Evolutionary conservation across 768 basidiomycete genomes (phyloP).

Genomic region (Suillus spraguei): DNA sequence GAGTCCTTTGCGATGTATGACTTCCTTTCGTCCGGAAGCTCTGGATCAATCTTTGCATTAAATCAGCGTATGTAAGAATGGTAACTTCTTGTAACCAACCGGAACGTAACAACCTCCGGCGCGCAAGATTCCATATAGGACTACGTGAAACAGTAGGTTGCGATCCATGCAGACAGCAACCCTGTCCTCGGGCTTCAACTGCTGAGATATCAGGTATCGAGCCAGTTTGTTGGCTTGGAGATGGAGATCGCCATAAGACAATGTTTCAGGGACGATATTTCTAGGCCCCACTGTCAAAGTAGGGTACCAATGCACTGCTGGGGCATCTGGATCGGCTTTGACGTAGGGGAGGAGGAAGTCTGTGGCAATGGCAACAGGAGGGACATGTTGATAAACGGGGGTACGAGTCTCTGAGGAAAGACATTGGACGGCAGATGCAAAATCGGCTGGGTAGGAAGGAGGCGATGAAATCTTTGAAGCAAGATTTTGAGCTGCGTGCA

Average conservation of each 20-base stretch:
- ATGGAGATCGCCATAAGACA: constrained; percentile 39
- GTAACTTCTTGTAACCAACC: constrained; percentile 29
- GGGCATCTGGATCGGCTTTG: constrained; percentile 16
- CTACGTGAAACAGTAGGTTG: constrained; percentile 42
- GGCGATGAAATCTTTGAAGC: constrained; percentile 15
- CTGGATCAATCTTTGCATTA: constrained; percentile 48
- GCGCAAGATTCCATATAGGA: constrained; percentile 46
- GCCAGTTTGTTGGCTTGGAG: constrained; percentile 42
- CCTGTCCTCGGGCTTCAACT: constrained; percentile 40
- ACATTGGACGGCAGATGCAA: constrained; percentile 23
- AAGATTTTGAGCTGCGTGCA: constrained; percentile 10
- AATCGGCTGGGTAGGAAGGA: constrained; percentile 14
- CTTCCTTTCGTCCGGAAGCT: constrained; percentile 48
- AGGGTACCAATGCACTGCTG: constrained; percentile 28
- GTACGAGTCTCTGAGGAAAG: constrained; percentile 15
- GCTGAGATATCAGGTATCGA: constrained; percentile 40
- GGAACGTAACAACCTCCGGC: constrained; percentile 57
- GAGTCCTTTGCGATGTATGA: constrained; percentile 47
- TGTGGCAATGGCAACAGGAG: constrained; percentile 23
- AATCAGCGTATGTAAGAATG: constrained; percentile 8
- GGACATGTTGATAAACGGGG: constrained; percentile 21
- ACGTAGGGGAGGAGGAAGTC: constrained; percentile 27
- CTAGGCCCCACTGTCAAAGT: constrained; percentile 11
- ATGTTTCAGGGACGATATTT: constrained; percentile 11
- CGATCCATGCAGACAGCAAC: constrained; percentile 50